These are phyloP conservation scores for Sphagnurus paluster DNA, from an alignment of 1,284 basidiomycete genomes.

Conservation along the genomic window DNA sequence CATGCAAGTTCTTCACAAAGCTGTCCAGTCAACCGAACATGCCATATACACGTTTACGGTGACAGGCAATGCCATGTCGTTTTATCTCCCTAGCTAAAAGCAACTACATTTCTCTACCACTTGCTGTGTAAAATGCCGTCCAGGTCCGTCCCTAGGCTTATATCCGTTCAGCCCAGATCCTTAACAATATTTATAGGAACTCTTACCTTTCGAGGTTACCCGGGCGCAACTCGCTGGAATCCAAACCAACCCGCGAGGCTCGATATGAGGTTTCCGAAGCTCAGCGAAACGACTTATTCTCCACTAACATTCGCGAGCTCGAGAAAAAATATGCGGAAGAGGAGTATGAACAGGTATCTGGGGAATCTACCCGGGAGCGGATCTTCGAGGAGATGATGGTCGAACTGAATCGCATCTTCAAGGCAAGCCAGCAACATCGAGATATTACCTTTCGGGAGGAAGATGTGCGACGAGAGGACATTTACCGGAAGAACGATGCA, in stretches of 20 bases:
- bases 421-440: not conserved
- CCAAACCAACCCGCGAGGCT: not conserved
- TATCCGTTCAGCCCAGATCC: not conserved
- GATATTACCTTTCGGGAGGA: constrained; percentile 2
- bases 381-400: constrained; percentile 4
- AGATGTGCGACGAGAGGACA: not conserved
- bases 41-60: no score
- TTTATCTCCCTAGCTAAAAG: no score
- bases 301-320: not conserved
- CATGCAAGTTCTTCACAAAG: no score
- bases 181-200: not conserved
- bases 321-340: constrained; percentile 4
- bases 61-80: no score
- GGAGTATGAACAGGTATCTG: constrained; percentile 4
- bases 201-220: not conserved
- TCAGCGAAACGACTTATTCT: not conserved
- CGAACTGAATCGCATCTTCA: not conserved
- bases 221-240: not conserved
- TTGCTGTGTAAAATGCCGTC: no score
- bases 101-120: no score
- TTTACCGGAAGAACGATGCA: not conserved
- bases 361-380: constrained; percentile 6
- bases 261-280: not conserved
- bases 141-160: not conserved
- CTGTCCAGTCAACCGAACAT: no score